Base-by-base conservation (phyloP, 2,329 filamentous ascomycete genomes). In the Phaeosphaeriaceae sp. region DNA sequence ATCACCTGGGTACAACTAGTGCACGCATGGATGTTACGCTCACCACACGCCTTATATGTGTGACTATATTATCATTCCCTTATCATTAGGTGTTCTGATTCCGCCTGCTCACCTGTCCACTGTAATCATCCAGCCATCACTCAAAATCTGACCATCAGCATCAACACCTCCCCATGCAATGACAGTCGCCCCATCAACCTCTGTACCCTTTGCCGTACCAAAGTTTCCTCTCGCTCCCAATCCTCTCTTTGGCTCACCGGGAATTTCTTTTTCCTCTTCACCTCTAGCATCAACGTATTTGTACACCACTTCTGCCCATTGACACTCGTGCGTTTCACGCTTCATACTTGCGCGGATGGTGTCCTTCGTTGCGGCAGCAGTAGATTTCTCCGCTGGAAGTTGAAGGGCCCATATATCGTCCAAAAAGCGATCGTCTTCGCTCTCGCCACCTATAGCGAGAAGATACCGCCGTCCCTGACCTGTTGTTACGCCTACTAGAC, bases 161-260 rank as follows among this genome's bases (percentile, higher is more conserved):
- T 77, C 77, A 3, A 76, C 51, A 0, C 82, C 81, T n/a, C 81
- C 82, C 81, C 81, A 84, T 11, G 82, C 57, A 3, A 83, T 69
- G 6, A 81, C 73, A 12, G 71, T 78, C 41, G 75, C 77, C 3
- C 76, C 79, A 52, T 78, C 77, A 3, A 78, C 68, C 42, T 80
- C 77, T 0, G 75, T 73, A 1, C 74, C 75, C 40, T 66, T 73
- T 6, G 70, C 66, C 3, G 68, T 66, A 1, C 70, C 74, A 46
- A 77, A 75, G 2, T 68, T 56, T 50, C 70, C 52, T 67, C 80
- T 38, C 50, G 73, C 49, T 65, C 81, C 66, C 54, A 79, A 43
- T 57, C 74, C 64, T 70, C 63, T 4, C 70, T 76, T 15, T 66
- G 75, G 65, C 23, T 63, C 55, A 29, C 70, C 73, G 30, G 69